Evolutionary conservation across 139 green algal species (phyloP).

Genomic region (Tetraselmis chui): DNA sequence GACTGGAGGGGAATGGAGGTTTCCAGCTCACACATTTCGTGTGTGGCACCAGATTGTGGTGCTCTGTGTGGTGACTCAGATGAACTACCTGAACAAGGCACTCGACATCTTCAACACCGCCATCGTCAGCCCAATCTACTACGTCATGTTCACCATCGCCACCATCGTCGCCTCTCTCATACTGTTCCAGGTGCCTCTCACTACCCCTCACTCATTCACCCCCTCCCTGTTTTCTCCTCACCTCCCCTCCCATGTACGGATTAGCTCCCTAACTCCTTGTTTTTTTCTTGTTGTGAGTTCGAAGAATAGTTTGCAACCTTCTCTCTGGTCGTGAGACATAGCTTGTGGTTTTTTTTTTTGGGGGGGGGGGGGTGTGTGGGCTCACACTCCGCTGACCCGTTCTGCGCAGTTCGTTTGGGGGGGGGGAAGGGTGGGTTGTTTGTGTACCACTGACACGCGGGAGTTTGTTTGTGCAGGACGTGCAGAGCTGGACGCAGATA

Average conservation of each 20-base stretch:
- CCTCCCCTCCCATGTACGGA: background rate
- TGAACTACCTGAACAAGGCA: slow-evolving; percentile 96
- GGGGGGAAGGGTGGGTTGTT: too few relatives aligned
- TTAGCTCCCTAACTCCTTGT: background rate
- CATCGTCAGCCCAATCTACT: slow-evolving; percentile 95
- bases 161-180: slow-evolving; percentile 72
- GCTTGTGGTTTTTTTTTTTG: too few relatives aligned
- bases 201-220: background rate
- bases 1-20: too few relatives aligned
- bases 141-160: slow-evolving; percentile 95
- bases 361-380: too few relatives aligned
- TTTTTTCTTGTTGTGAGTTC: background rate
- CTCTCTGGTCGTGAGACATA: too few relatives aligned
- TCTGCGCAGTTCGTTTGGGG: too few relatives aligned
- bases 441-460: slow-evolving; percentile 1
- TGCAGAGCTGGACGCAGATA: slow-evolving; percentile 59
- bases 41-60: slow-evolving; percentile 76
- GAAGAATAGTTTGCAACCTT: background rate
- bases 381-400: too few relatives aligned
- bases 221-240: background rate
- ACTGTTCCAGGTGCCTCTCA: slow-evolving; percentile 8
- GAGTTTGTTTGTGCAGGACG: slow-evolving; percentile 35
- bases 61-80: slow-evolving; percentile 86
- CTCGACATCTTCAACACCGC: slow-evolving; percentile 97
- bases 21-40: too few relatives aligned